Percentiles rank a stretch among this genome's conserved stretches.
Conservation (phyloP, 75 land plant species). For the Sequoiadendron giganteum region DNA sequence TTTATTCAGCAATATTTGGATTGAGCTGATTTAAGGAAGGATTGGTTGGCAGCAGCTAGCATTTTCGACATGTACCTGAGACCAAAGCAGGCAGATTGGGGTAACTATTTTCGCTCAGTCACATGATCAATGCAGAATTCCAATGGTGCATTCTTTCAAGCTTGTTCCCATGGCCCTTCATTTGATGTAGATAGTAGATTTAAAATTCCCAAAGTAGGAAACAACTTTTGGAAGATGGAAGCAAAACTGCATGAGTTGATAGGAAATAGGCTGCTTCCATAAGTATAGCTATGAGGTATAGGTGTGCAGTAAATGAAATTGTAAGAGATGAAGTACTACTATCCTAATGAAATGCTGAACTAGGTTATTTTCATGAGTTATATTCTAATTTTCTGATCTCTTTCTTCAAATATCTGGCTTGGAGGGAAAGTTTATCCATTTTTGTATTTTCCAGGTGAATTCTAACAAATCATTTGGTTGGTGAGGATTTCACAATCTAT, state of each 20-base stretch:
- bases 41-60: not conserved
- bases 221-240: not conserved
- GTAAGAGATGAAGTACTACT: not conserved
- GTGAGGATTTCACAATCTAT: not conserved
- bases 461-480: not conserved
- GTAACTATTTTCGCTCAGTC: not conserved
- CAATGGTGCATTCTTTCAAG: not conserved
- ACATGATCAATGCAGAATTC: not conserved
- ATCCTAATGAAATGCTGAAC: not conserved
- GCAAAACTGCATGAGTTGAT: not conserved
- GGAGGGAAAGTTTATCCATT: not conserved
- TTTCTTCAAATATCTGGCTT: not conserved
- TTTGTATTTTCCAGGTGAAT: not conserved
- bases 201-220: not conserved
- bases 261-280: not conserved
- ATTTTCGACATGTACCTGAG: not conserved
- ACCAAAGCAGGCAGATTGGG: not conserved
- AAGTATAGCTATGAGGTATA: not conserved
- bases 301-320: not conserved
- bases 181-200: no score
- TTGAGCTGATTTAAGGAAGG: not conserved
- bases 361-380: not conserved
- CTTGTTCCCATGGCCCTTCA: not conserved
- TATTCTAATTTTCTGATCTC: not conserved
- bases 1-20: not conserved